Evolutionary conservation across 106 monocot genomes (phyloP), one percentile per base, ranked within the genome.

Genomic region (Acorus gramineus): DNA sequence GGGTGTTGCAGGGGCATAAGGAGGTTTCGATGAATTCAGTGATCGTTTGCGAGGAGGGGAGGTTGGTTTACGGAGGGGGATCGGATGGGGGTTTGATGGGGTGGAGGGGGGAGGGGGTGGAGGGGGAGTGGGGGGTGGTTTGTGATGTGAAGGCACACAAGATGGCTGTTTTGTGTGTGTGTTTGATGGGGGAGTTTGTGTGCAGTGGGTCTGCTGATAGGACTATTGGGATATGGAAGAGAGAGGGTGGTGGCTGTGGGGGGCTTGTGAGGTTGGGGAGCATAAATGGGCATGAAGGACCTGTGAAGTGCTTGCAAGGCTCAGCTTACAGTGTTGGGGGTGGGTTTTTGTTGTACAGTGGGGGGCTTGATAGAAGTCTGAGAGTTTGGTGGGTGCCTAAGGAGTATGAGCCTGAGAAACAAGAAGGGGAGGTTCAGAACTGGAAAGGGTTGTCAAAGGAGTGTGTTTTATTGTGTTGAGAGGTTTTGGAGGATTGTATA

Each of bases 301-400:
- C 87, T 2, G 87, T 91, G 28, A 91, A 84, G 71, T 91, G 87
- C 63, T 53, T 92, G 74, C 92, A 87, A 48, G 81, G 71, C 1
- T 74, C 71, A 13, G 59, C 71, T 12, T 50, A 57, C 4, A 61
- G 73, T 48, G 53, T 64, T 6, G 73, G 71, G 9, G 71, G 73
- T 7, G 83, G 86, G 6, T 80, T 71, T 52, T 55, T 80, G 73
- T 44, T 92, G 49, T 92, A 92, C 50, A 92, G 92, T 68, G 92
- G 92, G 8, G 84, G 87, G 55, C 51, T 87, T n/a, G 92, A 92
- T 42, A 82, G 66, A 74, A 84, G 69, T 66, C 69, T 92, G 66
- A 84, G 92, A 63, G 92, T 92, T 4, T 92, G 92, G 92, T 92
- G 92, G 92, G 77, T 89, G 64, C 69, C 89, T 2, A 74, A 61